These are phyloP conservation scores for Aspergillus glaucus DNA, from an alignment of 2,329 filamentous ascomycete species.

Conservation along the genomic window DNA sequence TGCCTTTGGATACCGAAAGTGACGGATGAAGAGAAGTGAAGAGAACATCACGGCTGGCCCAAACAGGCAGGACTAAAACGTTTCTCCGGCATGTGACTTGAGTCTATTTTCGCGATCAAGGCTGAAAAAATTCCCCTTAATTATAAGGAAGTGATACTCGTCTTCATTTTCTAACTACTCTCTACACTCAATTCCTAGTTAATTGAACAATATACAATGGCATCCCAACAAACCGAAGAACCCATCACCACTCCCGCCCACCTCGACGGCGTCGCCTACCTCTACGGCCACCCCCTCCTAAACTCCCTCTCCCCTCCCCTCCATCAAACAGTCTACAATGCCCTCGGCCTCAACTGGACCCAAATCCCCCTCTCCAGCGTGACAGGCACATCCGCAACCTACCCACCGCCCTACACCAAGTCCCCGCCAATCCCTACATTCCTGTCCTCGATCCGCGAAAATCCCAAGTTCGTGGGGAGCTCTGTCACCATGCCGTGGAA, in stretches of 20 bases:
- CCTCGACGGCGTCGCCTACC: slow-evolving; percentile 47
- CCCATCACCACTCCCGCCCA: slow-evolving; percentile 27
- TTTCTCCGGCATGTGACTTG: not conserved
- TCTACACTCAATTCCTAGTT: not conserved
- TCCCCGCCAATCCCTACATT: slow-evolving; percentile 32
- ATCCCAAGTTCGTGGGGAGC: slow-evolving; percentile 50
- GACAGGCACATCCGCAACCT: slow-evolving; percentile 21
- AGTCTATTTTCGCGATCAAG: no score
- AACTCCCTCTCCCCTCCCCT: slow-evolving; percentile 52
- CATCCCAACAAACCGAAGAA: slow-evolving; percentile 20
- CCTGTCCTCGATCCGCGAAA: slow-evolving; percentile 28
- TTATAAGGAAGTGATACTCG: not conserved
- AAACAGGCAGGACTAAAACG: slow-evolving; percentile 1
- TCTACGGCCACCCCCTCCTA: slow-evolving; percentile 51
- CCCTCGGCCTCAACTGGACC: slow-evolving; percentile 47
- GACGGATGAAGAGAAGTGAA: no score
- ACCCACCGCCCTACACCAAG: slow-evolving; percentile 28
- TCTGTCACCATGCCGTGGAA: slow-evolving; percentile 83
- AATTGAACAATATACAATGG: slow-evolving; percentile 9
- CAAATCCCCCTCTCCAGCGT: slow-evolving; percentile 43
- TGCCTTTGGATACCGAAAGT: no score
- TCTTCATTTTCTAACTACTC: not conserved
- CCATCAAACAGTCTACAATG: slow-evolving; percentile 49
- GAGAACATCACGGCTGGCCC: not conserved
- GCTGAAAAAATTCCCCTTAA: not conserved